Conservation (phyloP, 1,284 basidiomycete species). For the Cryptococcus neoformans region DNA sequence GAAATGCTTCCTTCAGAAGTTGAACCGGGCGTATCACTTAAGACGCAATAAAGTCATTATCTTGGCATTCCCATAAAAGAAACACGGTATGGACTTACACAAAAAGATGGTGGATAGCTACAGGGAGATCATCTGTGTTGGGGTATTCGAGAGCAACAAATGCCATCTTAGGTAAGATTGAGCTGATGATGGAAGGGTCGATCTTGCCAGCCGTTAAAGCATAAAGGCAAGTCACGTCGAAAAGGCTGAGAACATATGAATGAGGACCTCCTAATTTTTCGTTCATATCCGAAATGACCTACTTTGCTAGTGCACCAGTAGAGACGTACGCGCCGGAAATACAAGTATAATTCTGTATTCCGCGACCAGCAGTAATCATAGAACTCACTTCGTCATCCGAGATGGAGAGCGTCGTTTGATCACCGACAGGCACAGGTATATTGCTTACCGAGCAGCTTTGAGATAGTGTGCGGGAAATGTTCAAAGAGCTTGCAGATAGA, state of each 20-base stretch:
- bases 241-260: slow-evolving; percentile 40
- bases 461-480: background rate
- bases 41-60: background rate
- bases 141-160: slow-evolving; percentile 20
- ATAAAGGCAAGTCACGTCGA: slow-evolving; percentile 60
- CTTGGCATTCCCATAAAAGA: background rate
- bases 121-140: slow-evolving; percentile 9
- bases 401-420: slow-evolving; percentile 3
- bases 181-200: slow-evolving; percentile 6
- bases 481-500: too few relatives aligned
- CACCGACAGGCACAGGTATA: slow-evolving; percentile 5
- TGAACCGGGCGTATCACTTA: slow-evolving; percentile 11
- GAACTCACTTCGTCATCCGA: slow-evolving; percentile 15
- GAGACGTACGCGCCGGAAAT: slow-evolving; percentile 23
- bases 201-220: slow-evolving; percentile 45
- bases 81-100: slow-evolving; percentile 48
- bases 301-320: slow-evolving; percentile 36
- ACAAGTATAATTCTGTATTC: slow-evolving; percentile 41
- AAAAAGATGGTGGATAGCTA: slow-evolving; percentile 51
- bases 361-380: slow-evolving; percentile 23
- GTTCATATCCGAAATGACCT: slow-evolving; percentile 6
- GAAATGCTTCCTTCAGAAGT: slow-evolving; percentile 19
- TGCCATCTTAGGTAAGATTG: slow-evolving; percentile 18
- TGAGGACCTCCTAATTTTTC: too few relatives aligned
- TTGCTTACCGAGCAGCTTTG: slow-evolving; percentile 2